These are phyloP conservation scores for Arthromyces matolae DNA, from an alignment of 768 basidiomycete species.

Conservation along the genomic window DNA sequence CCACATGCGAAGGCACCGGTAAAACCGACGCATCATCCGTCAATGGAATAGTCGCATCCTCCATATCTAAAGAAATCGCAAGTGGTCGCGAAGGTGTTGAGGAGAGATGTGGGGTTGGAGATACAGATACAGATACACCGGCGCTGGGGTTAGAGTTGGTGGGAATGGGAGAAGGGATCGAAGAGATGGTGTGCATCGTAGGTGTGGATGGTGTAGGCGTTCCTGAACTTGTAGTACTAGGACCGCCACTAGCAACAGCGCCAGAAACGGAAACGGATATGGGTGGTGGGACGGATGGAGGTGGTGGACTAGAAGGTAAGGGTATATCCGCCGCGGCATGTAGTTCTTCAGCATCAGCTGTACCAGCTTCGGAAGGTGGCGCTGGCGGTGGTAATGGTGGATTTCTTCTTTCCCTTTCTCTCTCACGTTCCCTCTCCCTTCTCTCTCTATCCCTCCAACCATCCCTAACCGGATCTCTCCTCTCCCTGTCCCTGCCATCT, in stretches of 20 bases:
- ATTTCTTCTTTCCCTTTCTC: conserved; percentile 19
- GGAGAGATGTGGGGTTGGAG: neutral
- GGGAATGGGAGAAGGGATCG: neutral
- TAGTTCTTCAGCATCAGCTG: conserved; percentile 10
- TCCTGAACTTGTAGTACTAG: no score
- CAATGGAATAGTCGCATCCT: conserved; percentile 38
- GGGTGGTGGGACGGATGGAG: neutral
- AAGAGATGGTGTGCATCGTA: neutral
- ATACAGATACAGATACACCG: conserved; percentile 1
- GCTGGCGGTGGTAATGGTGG: conserved; percentile 14
- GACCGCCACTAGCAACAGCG: no score
- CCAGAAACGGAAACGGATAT: conserved; percentile 2
- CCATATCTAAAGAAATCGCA: conserved; percentile 5
- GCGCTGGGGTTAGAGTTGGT: conserved; percentile 9
- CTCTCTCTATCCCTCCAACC: conserved; percentile 23
- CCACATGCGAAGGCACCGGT: conserved; percentile 90
- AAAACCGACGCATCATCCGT: conserved; percentile 88
- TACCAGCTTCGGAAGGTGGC: conserved; percentile 17
- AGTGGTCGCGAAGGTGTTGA: conserved; percentile 11
- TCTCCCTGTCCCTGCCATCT: conserved; percentile 14
- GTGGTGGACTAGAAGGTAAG: no score
- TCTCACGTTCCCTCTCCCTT: conserved; percentile 13
- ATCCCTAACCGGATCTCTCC: conserved; percentile 12
- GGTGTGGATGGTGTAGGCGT: neutral
- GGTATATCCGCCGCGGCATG: neutral